Percentiles rank a stretch among this genome's conserved stretches.
Evolutionary conservation across 1,139 yeast species (phyloP).

Genomic region (Scheffersomyces segobiensis): DNA sequence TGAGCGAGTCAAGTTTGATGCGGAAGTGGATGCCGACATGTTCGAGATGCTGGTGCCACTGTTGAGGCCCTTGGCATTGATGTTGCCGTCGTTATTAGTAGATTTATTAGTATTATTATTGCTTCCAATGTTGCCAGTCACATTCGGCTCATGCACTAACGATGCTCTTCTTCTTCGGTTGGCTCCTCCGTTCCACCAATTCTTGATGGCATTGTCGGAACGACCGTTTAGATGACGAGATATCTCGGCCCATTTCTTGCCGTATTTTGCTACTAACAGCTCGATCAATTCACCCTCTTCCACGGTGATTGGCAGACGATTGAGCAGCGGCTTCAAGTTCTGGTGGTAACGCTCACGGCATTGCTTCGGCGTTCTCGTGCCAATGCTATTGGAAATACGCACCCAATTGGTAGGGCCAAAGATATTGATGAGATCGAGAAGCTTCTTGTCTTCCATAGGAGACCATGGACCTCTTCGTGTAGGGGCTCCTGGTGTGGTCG

Average conservation of each 20-base stretch:
- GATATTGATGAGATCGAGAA: constrained; percentile 65
- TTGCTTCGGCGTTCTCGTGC: constrained; percentile 86
- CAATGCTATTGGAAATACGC: constrained; percentile 69
- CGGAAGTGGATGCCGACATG: background rate
- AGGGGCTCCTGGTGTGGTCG: background rate
- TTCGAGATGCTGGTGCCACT: background rate
- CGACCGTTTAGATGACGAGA: constrained; percentile 86
- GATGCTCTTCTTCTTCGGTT: constrained; percentile 67
- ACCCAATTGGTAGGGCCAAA: constrained; percentile 95
- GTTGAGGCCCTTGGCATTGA: background rate
- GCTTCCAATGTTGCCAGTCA: background rate
- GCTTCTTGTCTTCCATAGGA: constrained; percentile 74
- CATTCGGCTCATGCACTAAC: constrained; percentile 4
- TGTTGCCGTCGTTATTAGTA: background rate
- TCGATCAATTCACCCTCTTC: constrained; percentile 86
- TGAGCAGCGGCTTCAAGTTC: constrained; percentile 80
- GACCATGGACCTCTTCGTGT: constrained; percentile 84
- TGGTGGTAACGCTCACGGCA: constrained; percentile 93
- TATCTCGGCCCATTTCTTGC: constrained; percentile 94
- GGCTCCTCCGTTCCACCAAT: constrained; percentile 97
- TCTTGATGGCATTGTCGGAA: constrained; percentile 87
- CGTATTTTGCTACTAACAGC: constrained; percentile 73
- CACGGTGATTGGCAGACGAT: constrained; percentile 77
- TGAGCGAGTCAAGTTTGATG: background rate
- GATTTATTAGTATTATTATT: background rate